Percentiles rank a stretch among this genome's conserved stretches.
Evolutionary conservation across 208 protist genomes (phyloP).

Genomic region (Phytomonas francai): DNA sequence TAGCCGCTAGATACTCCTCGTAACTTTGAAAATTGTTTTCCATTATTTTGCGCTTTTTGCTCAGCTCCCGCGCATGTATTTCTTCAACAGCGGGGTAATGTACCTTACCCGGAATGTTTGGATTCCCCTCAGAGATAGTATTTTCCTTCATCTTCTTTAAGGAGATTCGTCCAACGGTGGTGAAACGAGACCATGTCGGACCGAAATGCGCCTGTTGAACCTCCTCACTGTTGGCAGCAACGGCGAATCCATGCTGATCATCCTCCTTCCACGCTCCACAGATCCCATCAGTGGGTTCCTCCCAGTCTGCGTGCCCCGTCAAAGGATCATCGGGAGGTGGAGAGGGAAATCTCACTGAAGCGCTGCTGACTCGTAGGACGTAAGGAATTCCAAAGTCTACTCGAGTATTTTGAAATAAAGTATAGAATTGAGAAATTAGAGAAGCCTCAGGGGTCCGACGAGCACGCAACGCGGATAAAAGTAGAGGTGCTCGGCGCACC

Average conservation of each 20-base stretch:
- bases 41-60: slow-evolving; percentile 27
- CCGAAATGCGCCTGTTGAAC: slow-evolving; percentile 71
- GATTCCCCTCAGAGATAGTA: not conserved
- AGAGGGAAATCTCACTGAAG: slow-evolving; percentile 30
- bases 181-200: slow-evolving; percentile 67
- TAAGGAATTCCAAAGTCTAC: not conserved
- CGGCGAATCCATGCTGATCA: slow-evolving; percentile 50
- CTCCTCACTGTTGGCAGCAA: slow-evolving; percentile 52
- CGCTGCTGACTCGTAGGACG: slow-evolving; percentile 11
- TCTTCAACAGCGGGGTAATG: slow-evolving; percentile 29
- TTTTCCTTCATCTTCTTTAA: slow-evolving; percentile 53
- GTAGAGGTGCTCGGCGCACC: not conserved
- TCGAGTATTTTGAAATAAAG: not conserved
- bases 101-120: not conserved
- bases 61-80: slow-evolving; percentile 39
- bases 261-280: slow-evolving; percentile 65
- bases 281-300: slow-evolving; percentile 58
- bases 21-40: slow-evolving; percentile 62
- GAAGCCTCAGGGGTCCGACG: not conserved
- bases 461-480: not conserved
- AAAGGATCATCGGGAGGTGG: slow-evolving; percentile 65
- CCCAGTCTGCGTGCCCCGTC: slow-evolving; percentile 49
- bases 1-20: slow-evolving; percentile 52
- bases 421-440: not conserved
- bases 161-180: slow-evolving; percentile 54